Conservation (phyloP, 1,139 yeast species). For the Taphrina betulina region DNA sequence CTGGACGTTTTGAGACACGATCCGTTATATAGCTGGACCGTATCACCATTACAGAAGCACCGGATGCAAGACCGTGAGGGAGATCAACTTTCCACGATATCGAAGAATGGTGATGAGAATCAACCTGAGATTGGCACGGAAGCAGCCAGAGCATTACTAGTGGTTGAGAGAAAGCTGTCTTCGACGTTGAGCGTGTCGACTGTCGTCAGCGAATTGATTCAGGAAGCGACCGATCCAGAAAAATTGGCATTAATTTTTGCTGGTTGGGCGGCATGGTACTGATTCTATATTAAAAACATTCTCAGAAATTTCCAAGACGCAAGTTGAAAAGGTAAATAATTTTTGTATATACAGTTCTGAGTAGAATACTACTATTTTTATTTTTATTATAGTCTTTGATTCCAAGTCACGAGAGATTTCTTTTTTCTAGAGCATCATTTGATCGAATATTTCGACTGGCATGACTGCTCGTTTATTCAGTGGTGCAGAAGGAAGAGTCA, state of each 20-base stretch:
- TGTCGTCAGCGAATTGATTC: slow-evolving; percentile 72
- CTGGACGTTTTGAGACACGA: slow-evolving; percentile 86
- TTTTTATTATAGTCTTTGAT: too few species aligned
- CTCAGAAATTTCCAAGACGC: too few species aligned
- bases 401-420: too few species aligned
- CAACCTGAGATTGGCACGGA: slow-evolving; percentile 53
- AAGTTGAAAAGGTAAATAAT: too few species aligned
- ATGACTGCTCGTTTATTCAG: too few species aligned
- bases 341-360: too few species aligned
- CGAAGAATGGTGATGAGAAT: slow-evolving; percentile 41
- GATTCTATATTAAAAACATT: background rate
- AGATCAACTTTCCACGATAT: background rate
- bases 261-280: slow-evolving; percentile 62
- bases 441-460: background rate
- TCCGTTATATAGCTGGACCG: slow-evolving; percentile 55
- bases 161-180: slow-evolving; percentile 72
- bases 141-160: slow-evolving; percentile 72
- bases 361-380: too few species aligned
- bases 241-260: slow-evolving; percentile 73
- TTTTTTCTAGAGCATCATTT: background rate
- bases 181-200: slow-evolving; percentile 79
- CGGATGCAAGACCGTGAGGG: slow-evolving; percentile 51
- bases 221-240: slow-evolving; percentile 66
- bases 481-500: too few species aligned
- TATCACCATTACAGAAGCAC: slow-evolving; percentile 48